These are phyloP conservation scores for Lunasporangiospora selenospora DNA, from an alignment of 192 early-diverging fungal genomes.

Conservation along the genomic window DNA sequence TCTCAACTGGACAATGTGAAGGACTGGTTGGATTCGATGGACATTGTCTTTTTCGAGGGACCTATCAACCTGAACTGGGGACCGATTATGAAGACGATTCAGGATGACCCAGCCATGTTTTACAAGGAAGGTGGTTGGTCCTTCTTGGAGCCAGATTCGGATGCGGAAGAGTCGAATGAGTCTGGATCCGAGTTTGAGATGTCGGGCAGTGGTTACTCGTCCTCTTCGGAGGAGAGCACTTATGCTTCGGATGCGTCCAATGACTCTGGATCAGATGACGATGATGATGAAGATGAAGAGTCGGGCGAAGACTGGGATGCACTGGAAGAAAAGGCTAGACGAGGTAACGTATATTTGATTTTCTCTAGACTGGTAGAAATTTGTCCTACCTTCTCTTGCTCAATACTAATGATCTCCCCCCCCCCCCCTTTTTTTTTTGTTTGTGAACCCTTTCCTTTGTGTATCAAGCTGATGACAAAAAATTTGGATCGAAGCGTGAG, in stretches of 20 bases:
- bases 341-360: constrained; percentile 34
- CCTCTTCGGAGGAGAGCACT: constrained; percentile 75
- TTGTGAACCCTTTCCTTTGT: not conserved
- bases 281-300: constrained; percentile 60
- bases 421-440: not conserved
- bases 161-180: constrained; percentile 66
- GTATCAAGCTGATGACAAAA: constrained; percentile 42
- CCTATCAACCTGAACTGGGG: constrained; percentile 95
- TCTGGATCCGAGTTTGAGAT: constrained; percentile 48
- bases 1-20: constrained; percentile 92
- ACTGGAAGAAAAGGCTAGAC: constrained; percentile 78
- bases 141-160: constrained; percentile 79
- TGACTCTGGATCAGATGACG: constrained; percentile 59
- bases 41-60: constrained; percentile 93
- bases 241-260: constrained; percentile 64
- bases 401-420: not conserved
- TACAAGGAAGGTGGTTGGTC: constrained; percentile 93
- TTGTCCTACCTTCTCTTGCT: not conserved
- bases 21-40: constrained; percentile 94
- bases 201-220: constrained; percentile 78
- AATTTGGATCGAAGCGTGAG: constrained; percentile 41
- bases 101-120: constrained; percentile 90
- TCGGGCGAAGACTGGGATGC: constrained; percentile 83
- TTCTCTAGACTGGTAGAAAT: too few species aligned
- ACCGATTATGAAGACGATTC: constrained; percentile 98